phyloP scores from a whole-genome alignment of 306 rosid genomes.

The Vigna angularis region DNA sequence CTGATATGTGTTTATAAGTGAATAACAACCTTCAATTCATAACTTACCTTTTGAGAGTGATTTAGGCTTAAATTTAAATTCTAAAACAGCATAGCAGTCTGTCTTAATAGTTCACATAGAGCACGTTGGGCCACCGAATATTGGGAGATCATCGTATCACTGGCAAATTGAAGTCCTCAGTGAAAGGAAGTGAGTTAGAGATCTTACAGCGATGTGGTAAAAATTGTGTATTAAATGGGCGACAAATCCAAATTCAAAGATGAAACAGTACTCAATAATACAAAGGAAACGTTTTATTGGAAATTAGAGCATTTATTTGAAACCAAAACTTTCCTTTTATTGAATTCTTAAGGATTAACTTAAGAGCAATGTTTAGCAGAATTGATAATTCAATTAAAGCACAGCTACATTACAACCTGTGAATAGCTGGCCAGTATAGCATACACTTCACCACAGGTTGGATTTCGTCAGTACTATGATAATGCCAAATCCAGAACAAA shows the following conservation, averaged over 20 bases:
- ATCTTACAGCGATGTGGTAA: background rate
- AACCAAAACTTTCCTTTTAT: background rate
- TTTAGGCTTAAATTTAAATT: background rate
- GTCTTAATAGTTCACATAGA: background rate
- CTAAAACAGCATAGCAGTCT: background rate
- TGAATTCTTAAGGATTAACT: background rate
- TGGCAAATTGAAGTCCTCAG: background rate
- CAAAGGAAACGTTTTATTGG: background rate
- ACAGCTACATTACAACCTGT: constrained; percentile 3
- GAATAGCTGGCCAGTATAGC: constrained; percentile 5
- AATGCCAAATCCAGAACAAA: constrained; percentile 20
- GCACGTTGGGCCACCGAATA: background rate
- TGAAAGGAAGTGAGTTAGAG: background rate
- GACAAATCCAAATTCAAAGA: background rate
- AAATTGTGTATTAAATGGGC: too few relatives aligned
- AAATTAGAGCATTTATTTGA: background rate
- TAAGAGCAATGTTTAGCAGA: background rate
- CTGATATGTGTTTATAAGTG: background rate
- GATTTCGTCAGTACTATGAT: background rate
- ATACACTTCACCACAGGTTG: background rate
- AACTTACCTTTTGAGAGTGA: background rate
- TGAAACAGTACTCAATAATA: background rate
- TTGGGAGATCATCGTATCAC: too few relatives aligned
- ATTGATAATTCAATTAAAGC: background rate
- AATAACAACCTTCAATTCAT: background rate